Conservation (phyloP, 129 eudicot species). For the Centrapalus pauciflorus region DNA sequence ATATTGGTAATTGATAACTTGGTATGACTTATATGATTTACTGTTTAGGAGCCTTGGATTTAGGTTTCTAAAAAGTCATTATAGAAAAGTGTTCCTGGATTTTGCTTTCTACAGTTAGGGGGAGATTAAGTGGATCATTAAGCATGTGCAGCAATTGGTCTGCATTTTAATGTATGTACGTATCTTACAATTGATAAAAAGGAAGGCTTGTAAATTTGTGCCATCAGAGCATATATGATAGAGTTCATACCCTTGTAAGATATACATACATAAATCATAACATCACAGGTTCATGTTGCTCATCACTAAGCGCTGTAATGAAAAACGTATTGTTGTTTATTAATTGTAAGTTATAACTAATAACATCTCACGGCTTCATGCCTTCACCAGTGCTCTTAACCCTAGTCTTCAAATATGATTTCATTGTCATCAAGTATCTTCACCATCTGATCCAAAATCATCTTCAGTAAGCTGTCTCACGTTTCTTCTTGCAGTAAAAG, state of each 20-base stretch:
- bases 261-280: not conserved
- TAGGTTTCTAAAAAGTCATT: not conserved
- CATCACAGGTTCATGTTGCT: not conserved
- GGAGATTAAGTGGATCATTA: constrained; percentile 1
- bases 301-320: not conserved
- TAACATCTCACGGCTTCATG: not conserved
- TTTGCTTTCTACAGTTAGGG: not conserved
- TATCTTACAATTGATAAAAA: not conserved
- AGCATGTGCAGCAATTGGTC: not conserved
- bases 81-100: not conserved
- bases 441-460: not conserved
- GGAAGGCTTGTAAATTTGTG: not conserved
- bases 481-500: not conserved
- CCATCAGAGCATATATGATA: not conserved
- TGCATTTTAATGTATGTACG: not conserved
- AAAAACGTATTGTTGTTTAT: not conserved
- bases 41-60: constrained; percentile 2
- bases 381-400: not conserved
- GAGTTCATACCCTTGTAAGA: not conserved
- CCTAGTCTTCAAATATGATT: not conserved
- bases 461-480: not conserved
- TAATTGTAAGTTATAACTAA: constrained; percentile 1
- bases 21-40: too few species aligned
- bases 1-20: not conserved
- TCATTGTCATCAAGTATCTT: not conserved